Base-by-base conservation (phyloP, 352 stramenopile genomes). In the Phytophthora colocasiae region DNA sequence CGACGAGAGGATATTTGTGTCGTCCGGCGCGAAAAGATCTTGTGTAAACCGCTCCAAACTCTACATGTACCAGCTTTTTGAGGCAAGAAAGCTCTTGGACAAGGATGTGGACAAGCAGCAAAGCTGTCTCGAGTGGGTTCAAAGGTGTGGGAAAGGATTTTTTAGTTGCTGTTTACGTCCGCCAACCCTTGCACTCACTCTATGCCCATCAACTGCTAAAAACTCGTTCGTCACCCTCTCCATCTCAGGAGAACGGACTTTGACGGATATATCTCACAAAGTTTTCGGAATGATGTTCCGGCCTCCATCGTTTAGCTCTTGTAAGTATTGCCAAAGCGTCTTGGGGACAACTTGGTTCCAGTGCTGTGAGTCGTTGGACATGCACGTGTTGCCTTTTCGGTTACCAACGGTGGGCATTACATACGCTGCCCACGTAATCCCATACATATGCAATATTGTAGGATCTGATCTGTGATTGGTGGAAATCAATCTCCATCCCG, bases 391-490 rank as follows among this genome's bases (percentile, higher is more conserved):
- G 49, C 31, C 36, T 56, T 63, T 69, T 64, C 46, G 47, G 46
- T 69, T 69, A 58, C 61, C 46, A 61, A 61, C 58, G 36, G 52
- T 52, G 44, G 48, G 19, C 59, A 67, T 71, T 71, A 71, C 63
- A 58, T 57, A 71, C 64, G 26, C 29, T 61, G 1, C 57, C 47
- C 31, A 36, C n/a, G 4, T 9, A 54, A 36, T 17, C 4, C 11
- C 40, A 27, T 58, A 15, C 11, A 0, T n/a, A 60, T 54, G 44
- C 44, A 29, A 36, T 34, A 15, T 40, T 1, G 5, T 15, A 48
- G 22, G 24, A 11, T 45, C 10, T 31, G 0, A 3, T 15, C 38
- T 36, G 2, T 65, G 49, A 66, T 66, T 66, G 49, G 58, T 46
- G 14, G 10, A 29, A 31, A 34, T 2, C 2, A 0, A 6, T 9